A percentile compares a stretch with the other conserved stretches of the same genome.
These are phyloP conservation scores for Nepenthes gracilis DNA, from an alignment of 148 eudicot genomes.

Conservation along the genomic window DNA sequence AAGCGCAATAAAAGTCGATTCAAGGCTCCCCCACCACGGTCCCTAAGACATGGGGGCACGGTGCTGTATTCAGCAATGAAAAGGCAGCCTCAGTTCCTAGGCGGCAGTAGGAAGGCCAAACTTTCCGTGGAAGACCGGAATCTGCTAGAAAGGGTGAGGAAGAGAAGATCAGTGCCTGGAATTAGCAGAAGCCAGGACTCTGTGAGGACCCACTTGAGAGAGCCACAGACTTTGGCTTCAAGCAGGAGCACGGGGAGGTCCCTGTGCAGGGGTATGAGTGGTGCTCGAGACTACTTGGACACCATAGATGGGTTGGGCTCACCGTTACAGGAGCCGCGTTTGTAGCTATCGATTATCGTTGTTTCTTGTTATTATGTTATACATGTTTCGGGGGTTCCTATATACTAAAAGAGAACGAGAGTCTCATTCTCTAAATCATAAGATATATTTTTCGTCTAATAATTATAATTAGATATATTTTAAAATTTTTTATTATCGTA, in stretches of 20 bases:
- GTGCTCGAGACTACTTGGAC: constrained; percentile 31
- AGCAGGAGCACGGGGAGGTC: constrained; percentile 72
- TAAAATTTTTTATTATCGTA: too few relatives aligned
- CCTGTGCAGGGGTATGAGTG: constrained; percentile 20
- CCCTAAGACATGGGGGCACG: constrained; percentile 35
- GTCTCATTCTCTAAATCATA: too few relatives aligned
- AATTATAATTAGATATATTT: too few relatives aligned
- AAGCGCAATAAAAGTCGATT: constrained; percentile 48
- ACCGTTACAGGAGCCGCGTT: constrained; percentile 16
- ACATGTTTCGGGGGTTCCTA: too few relatives aligned
- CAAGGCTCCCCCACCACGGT: constrained; percentile 22
- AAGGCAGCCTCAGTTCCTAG: constrained; percentile 10
- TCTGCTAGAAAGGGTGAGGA: constrained; percentile 47
- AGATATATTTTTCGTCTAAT: too few relatives aligned
- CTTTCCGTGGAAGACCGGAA: constrained; percentile 56
- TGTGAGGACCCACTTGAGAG: constrained; percentile 16
- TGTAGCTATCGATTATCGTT: too few relatives aligned
- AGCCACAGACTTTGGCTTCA: constrained; percentile 28
- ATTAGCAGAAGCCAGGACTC: constrained; percentile 90
- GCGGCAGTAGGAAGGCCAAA: constrained; percentile 7
- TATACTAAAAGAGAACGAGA: too few relatives aligned
- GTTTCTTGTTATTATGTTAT: too few relatives aligned
- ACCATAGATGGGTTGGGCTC: constrained; percentile 43
- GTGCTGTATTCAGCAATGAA: constrained; percentile 9
- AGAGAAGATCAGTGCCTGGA: constrained; percentile 34